phyloP scores from a whole-genome alignment of 305 asterid species.

The Rubia peregrina region DNA sequence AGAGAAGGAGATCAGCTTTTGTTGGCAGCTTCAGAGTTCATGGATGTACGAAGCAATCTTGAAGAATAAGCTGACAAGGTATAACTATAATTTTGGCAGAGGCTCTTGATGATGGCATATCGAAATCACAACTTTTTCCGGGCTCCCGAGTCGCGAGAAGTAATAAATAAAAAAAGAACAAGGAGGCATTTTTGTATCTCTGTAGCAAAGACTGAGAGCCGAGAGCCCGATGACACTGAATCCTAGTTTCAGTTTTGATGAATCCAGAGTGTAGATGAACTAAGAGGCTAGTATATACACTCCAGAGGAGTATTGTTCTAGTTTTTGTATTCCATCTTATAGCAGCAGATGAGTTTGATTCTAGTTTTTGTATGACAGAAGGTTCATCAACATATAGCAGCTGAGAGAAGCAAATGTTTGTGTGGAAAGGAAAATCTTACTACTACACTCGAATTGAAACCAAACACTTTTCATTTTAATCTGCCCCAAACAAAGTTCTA shows the following conservation, averaged over 20 bases:
- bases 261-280: background rate
- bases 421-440: background rate
- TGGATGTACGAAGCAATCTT: constrained; percentile 22
- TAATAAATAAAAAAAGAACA: background rate
- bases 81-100: background rate
- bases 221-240: background rate
- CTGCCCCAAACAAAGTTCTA: background rate
- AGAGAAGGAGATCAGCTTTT: constrained; percentile 23
- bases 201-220: background rate
- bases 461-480: background rate
- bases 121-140: background rate
- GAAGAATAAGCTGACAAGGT: constrained; percentile 9
- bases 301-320: background rate
- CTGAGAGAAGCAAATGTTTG: background rate
- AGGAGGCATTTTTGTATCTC: background rate
- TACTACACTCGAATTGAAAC: background rate
- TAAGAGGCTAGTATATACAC: background rate
- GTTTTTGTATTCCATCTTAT: background rate
- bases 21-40: constrained; percentile 31
- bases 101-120: background rate
- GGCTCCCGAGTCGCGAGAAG: background rate
- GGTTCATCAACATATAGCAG: background rate
- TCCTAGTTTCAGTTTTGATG: background rate
- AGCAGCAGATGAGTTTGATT: background rate
- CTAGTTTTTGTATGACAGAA: background rate